phyloP scores from a whole-genome alignment of 805 yeast genomes.

The Suhomyces sp. region DNA sequence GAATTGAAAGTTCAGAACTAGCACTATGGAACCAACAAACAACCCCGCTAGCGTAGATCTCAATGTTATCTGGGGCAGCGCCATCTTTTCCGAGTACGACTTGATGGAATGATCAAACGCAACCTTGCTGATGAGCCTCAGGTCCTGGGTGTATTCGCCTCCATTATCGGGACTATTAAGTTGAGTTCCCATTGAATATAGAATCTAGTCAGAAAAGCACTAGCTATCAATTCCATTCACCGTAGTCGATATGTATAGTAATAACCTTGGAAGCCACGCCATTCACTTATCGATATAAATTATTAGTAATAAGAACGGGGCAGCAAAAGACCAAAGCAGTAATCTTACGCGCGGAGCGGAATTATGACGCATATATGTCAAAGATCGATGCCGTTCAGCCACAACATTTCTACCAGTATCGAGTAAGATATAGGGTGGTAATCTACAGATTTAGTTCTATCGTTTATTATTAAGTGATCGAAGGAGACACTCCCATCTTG shows the following conservation, averaged over 20 bases:
- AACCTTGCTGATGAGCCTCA: not conserved
- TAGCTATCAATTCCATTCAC: not conserved
- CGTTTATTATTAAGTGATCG: too few relatives aligned
- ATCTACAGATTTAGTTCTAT: too few relatives aligned
- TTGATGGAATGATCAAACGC: not conserved
- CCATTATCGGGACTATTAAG: not conserved
- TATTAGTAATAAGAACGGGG: not conserved
- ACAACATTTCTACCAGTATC: not conserved
- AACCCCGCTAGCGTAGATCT: conserved; percentile 77
- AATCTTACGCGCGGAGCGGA: not conserved
- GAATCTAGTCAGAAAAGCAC: not conserved
- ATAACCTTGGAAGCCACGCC: not conserved
- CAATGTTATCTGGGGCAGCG: conserved; percentile 62
- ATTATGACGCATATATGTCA: not conserved
- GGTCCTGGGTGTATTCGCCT: not conserved
- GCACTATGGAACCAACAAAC: conserved; percentile 79
- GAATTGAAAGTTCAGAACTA: conserved; percentile 90
- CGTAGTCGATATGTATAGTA: not conserved
- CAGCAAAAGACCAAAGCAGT: not conserved
- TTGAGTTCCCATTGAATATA: not conserved
- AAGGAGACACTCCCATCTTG: too few relatives aligned
- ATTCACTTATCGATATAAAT: not conserved
- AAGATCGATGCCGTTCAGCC: not conserved
- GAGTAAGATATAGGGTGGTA: too few relatives aligned
- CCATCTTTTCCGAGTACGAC: conserved; percentile 43